These are phyloP conservation scores for Curvularia eragrostidis DNA, from an alignment of 2,329 filamentous ascomycete species.

Conservation along the genomic window DNA sequence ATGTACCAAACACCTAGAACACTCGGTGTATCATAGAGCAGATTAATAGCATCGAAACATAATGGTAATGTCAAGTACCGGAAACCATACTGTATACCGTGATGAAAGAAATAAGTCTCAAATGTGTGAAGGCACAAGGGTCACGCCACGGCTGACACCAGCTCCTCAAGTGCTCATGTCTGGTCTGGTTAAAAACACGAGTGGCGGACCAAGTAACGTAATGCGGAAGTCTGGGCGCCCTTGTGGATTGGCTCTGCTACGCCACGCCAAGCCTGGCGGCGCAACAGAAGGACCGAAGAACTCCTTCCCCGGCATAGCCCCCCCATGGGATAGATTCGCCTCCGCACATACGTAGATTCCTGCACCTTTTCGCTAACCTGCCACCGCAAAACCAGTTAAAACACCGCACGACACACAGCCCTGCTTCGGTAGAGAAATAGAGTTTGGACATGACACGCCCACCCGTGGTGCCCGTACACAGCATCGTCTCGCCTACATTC, in stretches of 20 bases:
- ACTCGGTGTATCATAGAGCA: background rate
- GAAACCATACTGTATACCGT: background rate
- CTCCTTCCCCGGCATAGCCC: background rate
- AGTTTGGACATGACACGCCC: slow-evolving; percentile 1
- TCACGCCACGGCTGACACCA: background rate
- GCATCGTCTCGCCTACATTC: background rate
- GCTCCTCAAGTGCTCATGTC: background rate
- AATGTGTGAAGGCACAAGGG: background rate
- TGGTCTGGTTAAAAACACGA: background rate
- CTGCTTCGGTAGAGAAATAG: background rate
- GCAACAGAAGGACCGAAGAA: background rate
- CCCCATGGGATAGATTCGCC: background rate
- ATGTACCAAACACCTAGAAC: background rate
- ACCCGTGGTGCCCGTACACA: background rate
- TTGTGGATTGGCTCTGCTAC: background rate
- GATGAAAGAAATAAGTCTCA: background rate
- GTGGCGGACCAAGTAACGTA: background rate
- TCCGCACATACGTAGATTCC: background rate
- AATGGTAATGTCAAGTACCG: background rate
- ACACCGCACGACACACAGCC: background rate
- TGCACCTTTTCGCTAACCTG: background rate
- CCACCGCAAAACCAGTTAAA: background rate
- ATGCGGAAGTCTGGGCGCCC: background rate
- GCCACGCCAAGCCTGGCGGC: background rate
- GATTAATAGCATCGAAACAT: background rate